A percentile compares a stretch with the other conserved stretches of the same genome.
These are phyloP conservation scores for Malus hybrid DNA, from an alignment of 331 rosid genomes.

Conservation along the genomic window DNA sequence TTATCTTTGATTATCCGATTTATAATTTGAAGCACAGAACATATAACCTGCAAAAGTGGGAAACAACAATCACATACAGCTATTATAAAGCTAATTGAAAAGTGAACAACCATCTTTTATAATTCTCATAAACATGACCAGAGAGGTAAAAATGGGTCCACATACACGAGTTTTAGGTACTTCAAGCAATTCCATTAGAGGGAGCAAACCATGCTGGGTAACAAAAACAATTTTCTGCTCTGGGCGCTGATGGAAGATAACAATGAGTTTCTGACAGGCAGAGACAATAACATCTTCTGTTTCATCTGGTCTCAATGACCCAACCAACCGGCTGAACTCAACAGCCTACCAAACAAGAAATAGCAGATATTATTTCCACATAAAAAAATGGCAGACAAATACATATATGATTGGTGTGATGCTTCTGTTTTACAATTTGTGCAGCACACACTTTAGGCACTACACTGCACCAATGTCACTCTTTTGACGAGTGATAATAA, in stretches of 20 bases:
- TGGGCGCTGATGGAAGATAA: conserved; percentile 72
- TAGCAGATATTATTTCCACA: conserved; percentile 18
- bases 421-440: neutral
- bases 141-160: conserved; percentile 7
- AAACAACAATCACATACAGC: neutral
- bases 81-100: neutral
- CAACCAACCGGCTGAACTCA: conserved; percentile 86
- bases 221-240: conserved; percentile 92
- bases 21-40: conserved; percentile 93
- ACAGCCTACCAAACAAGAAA: conserved; percentile 58
- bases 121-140: conserved; percentile 10
- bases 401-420: neutral
- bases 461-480: neutral
- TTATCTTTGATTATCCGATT: conserved; percentile 87
- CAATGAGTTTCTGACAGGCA: conserved; percentile 79
- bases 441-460: neutral
- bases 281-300: conserved; percentile 81
- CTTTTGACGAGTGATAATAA: neutral
- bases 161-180: conserved; percentile 84
- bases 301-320: conserved; percentile 77
- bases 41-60: conserved; percentile 57
- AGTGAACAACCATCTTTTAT: conserved; percentile 3
- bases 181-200: conserved; percentile 81
- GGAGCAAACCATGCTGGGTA: conserved; percentile 91
- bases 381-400: neutral